Evolutionary conservation across 2,329 filamentous ascomycete species (phyloP).

Genomic region (Penicillium sclerotiorum): DNA sequence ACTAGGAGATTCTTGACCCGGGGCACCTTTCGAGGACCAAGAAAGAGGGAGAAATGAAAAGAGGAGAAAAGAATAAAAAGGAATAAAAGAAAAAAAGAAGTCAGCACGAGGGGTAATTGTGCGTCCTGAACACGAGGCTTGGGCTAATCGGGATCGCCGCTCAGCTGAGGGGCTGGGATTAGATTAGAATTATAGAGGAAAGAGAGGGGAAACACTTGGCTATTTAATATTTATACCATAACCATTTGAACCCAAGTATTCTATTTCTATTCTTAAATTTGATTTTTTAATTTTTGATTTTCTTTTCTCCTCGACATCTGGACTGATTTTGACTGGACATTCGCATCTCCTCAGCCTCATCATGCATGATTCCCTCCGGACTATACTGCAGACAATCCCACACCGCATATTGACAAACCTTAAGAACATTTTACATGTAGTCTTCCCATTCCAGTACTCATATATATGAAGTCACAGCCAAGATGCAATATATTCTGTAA

Average conservation of each 20-base stretch:
- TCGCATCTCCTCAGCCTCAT: neutral
- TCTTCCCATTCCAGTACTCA: too few relatives aligned
- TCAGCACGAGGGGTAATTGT: neutral
- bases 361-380: too few relatives aligned
- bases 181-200: neutral
- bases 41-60: neutral
- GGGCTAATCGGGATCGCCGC: neutral
- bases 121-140: slow-evolving; percentile 6
- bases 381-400: too few relatives aligned
- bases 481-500: neutral
- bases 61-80: neutral
- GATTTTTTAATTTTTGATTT: neutral
- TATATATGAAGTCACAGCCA: too few relatives aligned
- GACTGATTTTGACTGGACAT: too few relatives aligned
- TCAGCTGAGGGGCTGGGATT: slow-evolving; percentile 10
- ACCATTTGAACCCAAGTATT: neutral
- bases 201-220: neutral
- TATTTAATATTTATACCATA: slow-evolving; percentile 1
- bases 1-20: too few relatives aligned
- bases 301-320: too few relatives aligned
- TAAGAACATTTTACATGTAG: too few relatives aligned
- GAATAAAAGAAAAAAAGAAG: neutral
- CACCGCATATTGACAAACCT: too few relatives aligned
- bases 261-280: neutral
- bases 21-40: too few relatives aligned